Evolutionary conservation across 106 monocot genomes (phyloP).

Genomic region (Chionographis japonica): DNA sequence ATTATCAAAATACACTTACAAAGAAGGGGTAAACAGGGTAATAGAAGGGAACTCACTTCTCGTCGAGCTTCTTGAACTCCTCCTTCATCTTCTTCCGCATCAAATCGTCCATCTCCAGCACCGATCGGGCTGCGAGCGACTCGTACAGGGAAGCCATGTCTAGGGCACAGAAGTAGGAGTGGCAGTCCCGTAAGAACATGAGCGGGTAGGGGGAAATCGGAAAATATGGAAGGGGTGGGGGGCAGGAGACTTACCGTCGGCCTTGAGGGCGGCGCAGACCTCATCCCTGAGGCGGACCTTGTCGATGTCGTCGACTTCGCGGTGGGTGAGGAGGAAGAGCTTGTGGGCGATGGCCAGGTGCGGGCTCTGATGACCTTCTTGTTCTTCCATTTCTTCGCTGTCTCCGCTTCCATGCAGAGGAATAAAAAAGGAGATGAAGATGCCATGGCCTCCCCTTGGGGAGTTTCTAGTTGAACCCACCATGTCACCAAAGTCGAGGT

Average conservation of each 20-base stretch:
- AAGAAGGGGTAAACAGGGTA: no score
- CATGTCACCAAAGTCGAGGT: no score
- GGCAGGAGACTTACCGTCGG: constrained; percentile 42
- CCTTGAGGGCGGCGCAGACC: constrained; percentile 51
- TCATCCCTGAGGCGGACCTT: constrained; percentile 84
- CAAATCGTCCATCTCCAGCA: constrained; percentile 58
- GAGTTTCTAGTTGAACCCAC: no score
- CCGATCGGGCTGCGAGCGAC: constrained; percentile 47
- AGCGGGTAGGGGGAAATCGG: not conserved
- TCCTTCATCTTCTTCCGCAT: constrained; percentile 71
- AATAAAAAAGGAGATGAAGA: no score
- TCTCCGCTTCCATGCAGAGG: not conserved
- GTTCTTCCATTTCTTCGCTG: constrained; percentile 38
- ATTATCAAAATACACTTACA: no score
- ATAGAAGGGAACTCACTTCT: constrained; percentile 43
- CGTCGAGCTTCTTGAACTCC: constrained; percentile 83
- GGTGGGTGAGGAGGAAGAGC: constrained; percentile 84
- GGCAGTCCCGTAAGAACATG: not conserved
- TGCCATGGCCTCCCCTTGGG: no score
- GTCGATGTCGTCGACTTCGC: constrained; percentile 91
- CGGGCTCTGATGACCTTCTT: constrained; percentile 70
- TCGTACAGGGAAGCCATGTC: constrained; percentile 85
- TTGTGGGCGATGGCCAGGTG: constrained; percentile 78
- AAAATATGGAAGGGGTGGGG: not conserved
- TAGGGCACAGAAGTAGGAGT: not conserved